Evolutionary conservation across 2,329 filamentous ascomycete genomes (phyloP).

Genomic region (Clonostachys solani): DNA sequence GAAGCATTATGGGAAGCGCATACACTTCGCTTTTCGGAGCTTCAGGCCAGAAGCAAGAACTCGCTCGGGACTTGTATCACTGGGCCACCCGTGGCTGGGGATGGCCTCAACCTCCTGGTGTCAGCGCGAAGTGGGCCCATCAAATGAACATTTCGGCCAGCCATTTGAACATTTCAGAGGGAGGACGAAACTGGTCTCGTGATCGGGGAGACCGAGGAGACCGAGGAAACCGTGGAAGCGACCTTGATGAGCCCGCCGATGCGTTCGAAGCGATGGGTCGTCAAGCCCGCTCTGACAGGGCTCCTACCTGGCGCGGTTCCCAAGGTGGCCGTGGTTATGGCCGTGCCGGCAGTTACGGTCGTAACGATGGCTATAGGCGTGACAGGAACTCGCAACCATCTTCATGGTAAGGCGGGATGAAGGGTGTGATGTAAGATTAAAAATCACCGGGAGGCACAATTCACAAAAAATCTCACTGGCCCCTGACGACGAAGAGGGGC

Average conservation of each 20-base stretch:
- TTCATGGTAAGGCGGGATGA: no score
- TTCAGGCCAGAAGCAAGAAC: constrained; percentile 27
- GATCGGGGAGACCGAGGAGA: constrained; percentile 7
- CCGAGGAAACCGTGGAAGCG: constrained; percentile 8
- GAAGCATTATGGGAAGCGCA: constrained; percentile 22
- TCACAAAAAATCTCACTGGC: no score
- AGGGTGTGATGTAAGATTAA: no score
- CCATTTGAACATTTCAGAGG: constrained; percentile 25
- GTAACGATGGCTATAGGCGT: no score
- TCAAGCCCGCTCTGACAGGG: constrained; percentile 4
- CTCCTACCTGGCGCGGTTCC: not conserved
- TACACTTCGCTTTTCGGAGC: constrained; percentile 58
- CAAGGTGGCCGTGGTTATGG: no score
- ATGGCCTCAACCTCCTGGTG: constrained; percentile 39
- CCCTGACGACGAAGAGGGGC: no score
- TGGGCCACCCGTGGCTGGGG: constrained; percentile 48
- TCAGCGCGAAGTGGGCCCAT: constrained; percentile 14
- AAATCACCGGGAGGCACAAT: no score
- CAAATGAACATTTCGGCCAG: constrained; percentile 21
- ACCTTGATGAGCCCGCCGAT: constrained; percentile 7
- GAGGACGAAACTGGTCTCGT: constrained; percentile 7
- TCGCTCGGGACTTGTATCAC: constrained; percentile 48
- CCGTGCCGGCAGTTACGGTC: no score
- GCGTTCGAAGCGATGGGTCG: constrained; percentile 11
- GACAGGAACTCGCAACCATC: no score